Evolutionary conservation across 2,329 filamentous ascomycete species (phyloP), one percentile per base, ranked within the genome.

Genomic region (Botrytis byssoidea): DNA sequence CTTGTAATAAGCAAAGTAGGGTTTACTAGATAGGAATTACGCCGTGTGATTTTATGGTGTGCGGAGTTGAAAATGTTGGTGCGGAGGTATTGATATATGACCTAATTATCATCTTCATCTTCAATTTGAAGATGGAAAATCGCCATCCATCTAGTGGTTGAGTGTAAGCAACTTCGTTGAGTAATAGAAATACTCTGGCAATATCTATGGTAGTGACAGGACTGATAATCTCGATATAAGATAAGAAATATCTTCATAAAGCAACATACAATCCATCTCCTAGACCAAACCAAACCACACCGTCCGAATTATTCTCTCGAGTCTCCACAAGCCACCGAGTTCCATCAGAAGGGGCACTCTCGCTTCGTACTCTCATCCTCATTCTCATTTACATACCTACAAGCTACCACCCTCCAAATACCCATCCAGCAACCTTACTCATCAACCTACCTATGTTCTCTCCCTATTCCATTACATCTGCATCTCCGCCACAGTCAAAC

Each of bases 401-500:
- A 48, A 48, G 46, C 4, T 10, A 4, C 46, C 42, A 9, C 22
- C 37, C 2, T 16, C 25, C n/a, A 51, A n/a, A 46, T 55, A 8
- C 22, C 22, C 6, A 67, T 55, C 32, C 8, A 32, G 22, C 14
- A 16, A 44, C 32, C 25, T 29, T 37, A 55, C 65, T 29, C 25
- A 67, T 51, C 63, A 55, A 40, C n/a, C 20, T 12, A 29, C 10
- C 25, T 46, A 20, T 40, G 7, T 25, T 25, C 8, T 40, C 22
- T 37, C 46, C n/a, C 9, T n/a, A 2, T 55, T 8, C 9, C 48
- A 4, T 55, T 8, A 5, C 48, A 8, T 46, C 0, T 22, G 44
- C 20, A 48, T 37, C 46, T 68, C 20, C 65, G 25, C 65, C 46
- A 51, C 46, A 20, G 35, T 55, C 65, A 55, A 68, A 68, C 65